These are phyloP conservation scores for Phaeoacremonium minimum DNA, from an alignment of 2,329 filamentous ascomycete genomes.

Conservation along the genomic window DNA sequence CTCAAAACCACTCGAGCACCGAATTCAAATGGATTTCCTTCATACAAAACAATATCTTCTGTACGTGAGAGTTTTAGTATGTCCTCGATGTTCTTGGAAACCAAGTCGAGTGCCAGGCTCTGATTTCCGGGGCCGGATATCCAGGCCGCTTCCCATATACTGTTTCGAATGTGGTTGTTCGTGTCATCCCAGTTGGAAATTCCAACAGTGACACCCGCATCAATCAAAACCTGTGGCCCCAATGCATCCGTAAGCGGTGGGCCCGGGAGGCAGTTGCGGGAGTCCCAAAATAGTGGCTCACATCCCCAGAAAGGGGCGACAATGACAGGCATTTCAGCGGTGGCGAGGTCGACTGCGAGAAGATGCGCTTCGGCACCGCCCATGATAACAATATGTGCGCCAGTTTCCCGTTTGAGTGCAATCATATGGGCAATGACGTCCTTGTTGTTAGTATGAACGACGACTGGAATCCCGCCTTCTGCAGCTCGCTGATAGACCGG, in stretches of 20 bases:
- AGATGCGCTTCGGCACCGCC: slow-evolving; percentile 13
- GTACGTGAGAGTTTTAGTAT: slow-evolving; percentile 22
- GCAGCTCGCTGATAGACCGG: slow-evolving; percentile 11
- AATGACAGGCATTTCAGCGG: slow-evolving; percentile 10
- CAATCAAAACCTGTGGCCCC: slow-evolving; percentile 12
- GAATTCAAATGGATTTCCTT: slow-evolving; percentile 27
- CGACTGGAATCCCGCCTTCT: slow-evolving; percentile 10
- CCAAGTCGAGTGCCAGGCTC: slow-evolving; percentile 21
- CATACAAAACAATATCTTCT: slow-evolving; percentile 27
- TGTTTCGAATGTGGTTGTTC: slow-evolving; percentile 15
- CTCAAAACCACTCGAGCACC: slow-evolving; percentile 23
- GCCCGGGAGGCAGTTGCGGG: slow-evolving; percentile 11
- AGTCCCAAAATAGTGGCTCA: slow-evolving; percentile 13
- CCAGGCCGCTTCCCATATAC: slow-evolving; percentile 14
- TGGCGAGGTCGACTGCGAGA: slow-evolving; percentile 8
- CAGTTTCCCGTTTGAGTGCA: slow-evolving; percentile 12
- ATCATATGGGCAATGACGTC: slow-evolving; percentile 14
- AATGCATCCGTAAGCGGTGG: slow-evolving; percentile 10
- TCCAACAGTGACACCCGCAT: slow-evolving; percentile 11
- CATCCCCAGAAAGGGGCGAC: slow-evolving; percentile 13
- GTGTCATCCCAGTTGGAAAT: slow-evolving; percentile 14
- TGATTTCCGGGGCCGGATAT: slow-evolving; percentile 11
- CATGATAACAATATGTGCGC: slow-evolving; percentile 13
- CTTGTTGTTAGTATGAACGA: slow-evolving; percentile 14
- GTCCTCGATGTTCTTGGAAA: slow-evolving; percentile 26